phyloP scores from a whole-genome alignment of 257 asterid genomes.

The Ehretia macrophylla region DNA sequence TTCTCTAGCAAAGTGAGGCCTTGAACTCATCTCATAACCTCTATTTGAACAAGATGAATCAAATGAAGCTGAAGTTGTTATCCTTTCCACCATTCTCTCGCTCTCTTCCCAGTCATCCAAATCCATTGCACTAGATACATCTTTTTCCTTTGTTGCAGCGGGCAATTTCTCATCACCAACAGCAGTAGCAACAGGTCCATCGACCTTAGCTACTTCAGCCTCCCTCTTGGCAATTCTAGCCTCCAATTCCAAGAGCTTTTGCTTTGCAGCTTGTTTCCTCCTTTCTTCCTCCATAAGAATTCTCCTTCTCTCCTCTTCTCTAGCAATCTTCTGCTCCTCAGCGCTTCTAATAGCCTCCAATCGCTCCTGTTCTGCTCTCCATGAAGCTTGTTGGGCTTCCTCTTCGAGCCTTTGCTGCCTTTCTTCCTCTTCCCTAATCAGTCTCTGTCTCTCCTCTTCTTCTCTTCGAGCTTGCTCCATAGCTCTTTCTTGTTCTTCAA shows the following conservation, averaged over 20 bases:
- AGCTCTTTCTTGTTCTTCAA: slow-evolving; percentile 92
- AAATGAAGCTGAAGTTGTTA: slow-evolving; percentile 40
- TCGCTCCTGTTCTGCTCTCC: slow-evolving; percentile 90
- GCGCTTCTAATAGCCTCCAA: slow-evolving; percentile 69
- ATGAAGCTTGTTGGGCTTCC: slow-evolving; percentile 88
- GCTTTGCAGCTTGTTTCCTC: slow-evolving; percentile 90
- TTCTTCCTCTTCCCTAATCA: slow-evolving; percentile 84
- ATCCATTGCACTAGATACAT: slow-evolving; percentile 33
- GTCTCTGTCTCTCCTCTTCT: slow-evolving; percentile 78
- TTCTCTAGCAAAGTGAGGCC: slow-evolving; percentile 55
- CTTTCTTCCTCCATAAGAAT: slow-evolving; percentile 80
- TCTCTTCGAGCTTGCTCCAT: slow-evolving; percentile 76
- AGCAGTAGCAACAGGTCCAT: slow-evolving; percentile 24
- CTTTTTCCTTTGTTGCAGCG: slow-evolving; percentile 39
- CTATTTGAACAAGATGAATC: slow-evolving; percentile 48
- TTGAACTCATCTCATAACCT: slow-evolving; percentile 48
- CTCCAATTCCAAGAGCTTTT: slow-evolving; percentile 84
- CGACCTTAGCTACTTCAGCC: slow-evolving; percentile 42
- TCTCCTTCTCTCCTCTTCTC: slow-evolving; percentile 84
- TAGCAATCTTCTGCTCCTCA: slow-evolving; percentile 71
- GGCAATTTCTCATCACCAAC: slow-evolving; percentile 45
- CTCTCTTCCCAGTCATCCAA: slow-evolving; percentile 83
- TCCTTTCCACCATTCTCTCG: slow-evolving; percentile 74
- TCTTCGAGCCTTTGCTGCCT: slow-evolving; percentile 59
- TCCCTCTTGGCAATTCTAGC: slow-evolving; percentile 83